Evolutionary conservation across 495 filamentous ascomycete species (phyloP).

Genomic region (Hypoxylon lienhwacheense): DNA sequence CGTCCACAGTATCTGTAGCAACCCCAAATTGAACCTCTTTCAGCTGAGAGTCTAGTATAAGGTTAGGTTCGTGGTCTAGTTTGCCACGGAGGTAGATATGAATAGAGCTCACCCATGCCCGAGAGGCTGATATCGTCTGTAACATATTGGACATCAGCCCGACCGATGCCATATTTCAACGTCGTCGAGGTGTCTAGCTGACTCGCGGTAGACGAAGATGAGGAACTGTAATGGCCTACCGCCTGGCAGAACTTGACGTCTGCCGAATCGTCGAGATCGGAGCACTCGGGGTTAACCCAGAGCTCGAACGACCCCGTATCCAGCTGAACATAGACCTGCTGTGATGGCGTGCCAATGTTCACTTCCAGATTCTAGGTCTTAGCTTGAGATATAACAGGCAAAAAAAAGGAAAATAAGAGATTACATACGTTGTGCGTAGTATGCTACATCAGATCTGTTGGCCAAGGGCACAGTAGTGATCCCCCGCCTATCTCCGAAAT

Average conservation of each 20-base stretch:
- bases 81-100: too few species aligned
- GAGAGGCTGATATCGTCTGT: conserved; percentile 47
- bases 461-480: conserved; percentile 47
- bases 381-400: conserved; percentile 6
- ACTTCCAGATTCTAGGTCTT: conserved; percentile 42
- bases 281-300: conserved; percentile 55
- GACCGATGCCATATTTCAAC: conserved; percentile 51
- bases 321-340: conserved; percentile 51
- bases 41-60: conserved; percentile 34
- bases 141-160: conserved; percentile 49
- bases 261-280: conserved; percentile 34
- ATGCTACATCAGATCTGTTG: conserved; percentile 53
- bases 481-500: conserved; percentile 40
- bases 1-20: conserved; percentile 42
- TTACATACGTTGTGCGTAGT: conserved; percentile 49
- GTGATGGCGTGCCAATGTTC: conserved; percentile 52
- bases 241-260: conserved; percentile 49
- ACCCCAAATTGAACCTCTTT: conserved; percentile 51
- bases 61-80: background rate
- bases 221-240: conserved; percentile 44
- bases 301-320: conserved; percentile 56
- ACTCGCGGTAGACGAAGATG: conserved; percentile 41
- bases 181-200: conserved; percentile 39
- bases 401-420: background rate
- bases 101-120: conserved; percentile 36